Conservation (phyloP, 1,139 yeast species). For the Geotrichum carabidarum region DNA sequence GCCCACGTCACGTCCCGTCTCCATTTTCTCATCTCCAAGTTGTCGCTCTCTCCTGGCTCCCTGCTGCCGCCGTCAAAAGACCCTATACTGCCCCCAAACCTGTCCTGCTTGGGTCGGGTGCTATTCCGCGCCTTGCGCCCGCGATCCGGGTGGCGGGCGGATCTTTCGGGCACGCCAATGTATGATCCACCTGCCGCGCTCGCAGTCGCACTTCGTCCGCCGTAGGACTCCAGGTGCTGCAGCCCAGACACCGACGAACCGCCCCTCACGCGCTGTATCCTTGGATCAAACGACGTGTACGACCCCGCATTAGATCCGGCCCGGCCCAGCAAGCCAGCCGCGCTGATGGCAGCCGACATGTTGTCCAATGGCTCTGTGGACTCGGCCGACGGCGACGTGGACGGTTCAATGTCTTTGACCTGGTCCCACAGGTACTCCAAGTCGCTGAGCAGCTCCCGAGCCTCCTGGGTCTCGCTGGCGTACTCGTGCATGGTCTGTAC, state of each 20-base stretch:
- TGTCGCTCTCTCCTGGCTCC: neutral
- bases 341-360: neutral
- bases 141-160: neutral
- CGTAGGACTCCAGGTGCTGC: neutral
- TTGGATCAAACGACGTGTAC: constrained; percentile 3
- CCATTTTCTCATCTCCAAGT: constrained; percentile 27
- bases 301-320: constrained; percentile 9
- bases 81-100: neutral
- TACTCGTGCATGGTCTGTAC: constrained; percentile 63
- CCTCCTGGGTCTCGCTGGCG: constrained; percentile 64
- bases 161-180: neutral
- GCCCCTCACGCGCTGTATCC: neutral
- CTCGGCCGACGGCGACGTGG: constrained; percentile 12
- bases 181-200: neutral
- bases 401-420: constrained; percentile 48
- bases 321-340: constrained; percentile 4
- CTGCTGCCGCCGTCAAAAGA: neutral
- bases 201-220: neutral
- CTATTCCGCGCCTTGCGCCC: neutral
- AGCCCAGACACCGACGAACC: constrained; percentile 1
- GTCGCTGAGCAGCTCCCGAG: constrained; percentile 60
- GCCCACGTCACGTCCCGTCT: constrained; percentile 33
- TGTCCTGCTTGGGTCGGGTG: no score
- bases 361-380: neutral
- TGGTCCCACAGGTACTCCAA: constrained; percentile 73